These are phyloP conservation scores for Poronia punctata DNA, from an alignment of 495 filamentous ascomycete species.

Conservation along the genomic window DNA sequence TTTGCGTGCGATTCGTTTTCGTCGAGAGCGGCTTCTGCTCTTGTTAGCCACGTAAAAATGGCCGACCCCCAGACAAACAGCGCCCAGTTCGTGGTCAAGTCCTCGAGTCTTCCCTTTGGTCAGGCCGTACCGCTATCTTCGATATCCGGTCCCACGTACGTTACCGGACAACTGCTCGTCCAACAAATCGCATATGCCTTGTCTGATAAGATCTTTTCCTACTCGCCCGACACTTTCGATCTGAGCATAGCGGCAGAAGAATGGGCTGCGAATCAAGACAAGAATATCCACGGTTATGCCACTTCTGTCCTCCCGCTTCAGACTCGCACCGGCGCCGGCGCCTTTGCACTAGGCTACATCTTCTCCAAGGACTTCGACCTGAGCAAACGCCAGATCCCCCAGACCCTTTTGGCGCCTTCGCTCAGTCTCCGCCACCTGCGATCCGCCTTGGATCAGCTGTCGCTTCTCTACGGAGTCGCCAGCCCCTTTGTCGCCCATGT, in stretches of 20 bases:
- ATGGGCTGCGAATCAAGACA: constrained; percentile 60
- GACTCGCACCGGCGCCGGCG: constrained; percentile 81
- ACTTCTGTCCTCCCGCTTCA: constrained; percentile 75
- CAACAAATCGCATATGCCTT: constrained; percentile 93
- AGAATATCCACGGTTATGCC: constrained; percentile 74
- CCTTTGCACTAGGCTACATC: constrained; percentile 90
- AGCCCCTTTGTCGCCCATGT: constrained; percentile 91
- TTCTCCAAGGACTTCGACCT: constrained; percentile 94
- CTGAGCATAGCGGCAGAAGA: constrained; percentile 72
- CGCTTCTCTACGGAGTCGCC: constrained; percentile 78
- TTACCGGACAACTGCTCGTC: constrained; percentile 82
- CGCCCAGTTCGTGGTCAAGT: constrained; percentile 33
- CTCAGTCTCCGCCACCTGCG: constrained; percentile 75
- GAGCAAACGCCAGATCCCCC: constrained; percentile 83
- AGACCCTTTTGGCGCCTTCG: constrained; percentile 80
- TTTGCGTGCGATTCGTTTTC: constrained; percentile 20
- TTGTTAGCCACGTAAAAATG: constrained; percentile 20
- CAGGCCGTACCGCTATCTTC: constrained; percentile 51
- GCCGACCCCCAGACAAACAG: constrained; percentile 20
- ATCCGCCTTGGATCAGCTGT: constrained; percentile 79
- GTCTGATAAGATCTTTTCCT: constrained; percentile 93
- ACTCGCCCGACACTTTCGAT: constrained; percentile 88
- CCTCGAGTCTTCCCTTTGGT: constrained; percentile 56
- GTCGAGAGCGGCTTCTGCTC: constrained; percentile 15
- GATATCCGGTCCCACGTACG: constrained; percentile 83